Base-by-base conservation (phyloP, 257 asterid genomes). In the Gentiana dahurica region DNA sequence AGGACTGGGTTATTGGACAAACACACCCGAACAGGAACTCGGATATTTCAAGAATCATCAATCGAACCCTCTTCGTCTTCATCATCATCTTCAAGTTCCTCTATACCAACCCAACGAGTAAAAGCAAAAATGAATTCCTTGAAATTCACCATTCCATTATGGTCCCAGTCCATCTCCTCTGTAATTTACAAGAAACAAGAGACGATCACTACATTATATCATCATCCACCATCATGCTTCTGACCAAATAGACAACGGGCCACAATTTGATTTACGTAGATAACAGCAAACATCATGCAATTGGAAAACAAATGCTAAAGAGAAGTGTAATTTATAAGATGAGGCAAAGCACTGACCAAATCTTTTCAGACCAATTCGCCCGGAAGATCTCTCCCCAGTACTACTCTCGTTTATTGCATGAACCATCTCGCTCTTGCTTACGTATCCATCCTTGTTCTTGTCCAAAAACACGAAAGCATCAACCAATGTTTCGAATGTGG, bases 161-260 rank as follows among this genome's bases (percentile, higher is more conserved):
- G 82, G 73, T 86, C 95, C 97, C 96, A 86, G 71, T 90, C 97
- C 96, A 90, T 90, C 77, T 90, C 98, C 64, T 90, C 98, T 90
- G 84, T 70, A 78, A 77, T 24, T 24, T 49, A 53, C 60, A 13
- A 41, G 46, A 51, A 62, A 12, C 13, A 38, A 0, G 0, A 7
- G 53, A 24, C 24, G 24, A 24, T 24, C 24, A 24, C 24, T 24
- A 24, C 24, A 24, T 24, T 24, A 24, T 24, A 24, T 24, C 24
- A 24, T 24, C 24, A 24, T 24, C 24, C 24, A 24, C 24, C 24
- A 24, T 24, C 24, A 24, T 24, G 24, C 24, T 24, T 24, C 24
- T 24, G 24, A 24, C 24, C 24, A 24, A 24, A 24, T 24, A 24
- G 24, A 24, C 24, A 24, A 24, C 24, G 24, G 24, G 24, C 24